Conservation (phyloP, 441 rosid genomes). For the Croton setiger region DNA sequence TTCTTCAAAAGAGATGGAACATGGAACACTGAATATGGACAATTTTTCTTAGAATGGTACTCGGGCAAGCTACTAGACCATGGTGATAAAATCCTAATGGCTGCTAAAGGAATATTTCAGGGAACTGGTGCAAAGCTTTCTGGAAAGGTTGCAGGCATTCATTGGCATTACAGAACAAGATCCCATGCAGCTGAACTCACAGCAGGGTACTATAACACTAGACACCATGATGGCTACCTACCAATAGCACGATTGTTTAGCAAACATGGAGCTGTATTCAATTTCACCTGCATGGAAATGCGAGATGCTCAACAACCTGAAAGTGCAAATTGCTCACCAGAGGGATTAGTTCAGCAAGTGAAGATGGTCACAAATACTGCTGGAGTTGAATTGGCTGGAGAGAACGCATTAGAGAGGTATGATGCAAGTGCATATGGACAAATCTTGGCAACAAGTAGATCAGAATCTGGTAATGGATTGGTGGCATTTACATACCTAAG, state of each 20-base stretch:
- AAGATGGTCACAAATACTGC: slow-evolving; percentile 57
- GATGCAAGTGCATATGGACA: slow-evolving; percentile 67
- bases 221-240: slow-evolving; percentile 68
- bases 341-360: slow-evolving; percentile 79
- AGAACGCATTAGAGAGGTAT: slow-evolving; percentile 82
- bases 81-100: slow-evolving; percentile 67
- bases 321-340: slow-evolving; percentile 74
- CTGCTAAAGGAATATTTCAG: slow-evolving; percentile 65
- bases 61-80: slow-evolving; percentile 68
- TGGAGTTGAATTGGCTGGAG: slow-evolving; percentile 76
- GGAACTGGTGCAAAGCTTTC: slow-evolving; percentile 68
- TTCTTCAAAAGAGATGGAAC: slow-evolving; percentile 80
- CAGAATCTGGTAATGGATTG: slow-evolving; percentile 69
- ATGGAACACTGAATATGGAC: slow-evolving; percentile 81
- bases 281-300: slow-evolving; percentile 99
- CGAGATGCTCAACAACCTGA: slow-evolving; percentile 73
- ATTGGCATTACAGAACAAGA: slow-evolving; percentile 92
- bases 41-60: slow-evolving; percentile 87
- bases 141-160: slow-evolving; percentile 86
- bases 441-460: slow-evolving; percentile 69
- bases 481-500: slow-evolving; percentile 80
- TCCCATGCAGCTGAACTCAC: slow-evolving; percentile 95
- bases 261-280: slow-evolving; percentile 61
- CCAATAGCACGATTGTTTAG: slow-evolving; percentile 70
- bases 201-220: slow-evolving; percentile 84